phyloP scores from a whole-genome alignment of 2,329 filamentous ascomycete species.

The Colletotrichum phormii region DNA sequence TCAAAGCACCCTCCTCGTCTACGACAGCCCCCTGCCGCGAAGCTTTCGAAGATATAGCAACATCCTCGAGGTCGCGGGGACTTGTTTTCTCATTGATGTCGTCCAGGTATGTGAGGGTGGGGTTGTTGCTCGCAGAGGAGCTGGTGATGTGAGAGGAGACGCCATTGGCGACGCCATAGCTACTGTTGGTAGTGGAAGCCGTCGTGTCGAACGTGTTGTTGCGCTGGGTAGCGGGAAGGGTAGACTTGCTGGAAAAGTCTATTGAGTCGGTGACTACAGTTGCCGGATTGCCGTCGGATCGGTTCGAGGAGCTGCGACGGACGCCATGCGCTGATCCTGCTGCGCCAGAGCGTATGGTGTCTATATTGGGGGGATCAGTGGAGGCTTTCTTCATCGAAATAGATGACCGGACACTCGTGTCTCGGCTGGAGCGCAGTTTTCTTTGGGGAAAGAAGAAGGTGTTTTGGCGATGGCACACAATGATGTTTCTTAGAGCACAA shows the following conservation, averaged over 20 bases:
- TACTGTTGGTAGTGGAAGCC: conserved; percentile 23
- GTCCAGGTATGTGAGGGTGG: conserved; percentile 14
- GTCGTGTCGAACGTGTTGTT: conserved; percentile 37
- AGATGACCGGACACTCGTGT: conserved; percentile 42
- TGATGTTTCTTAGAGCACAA: not conserved
- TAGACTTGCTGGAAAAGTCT: conserved; percentile 22
- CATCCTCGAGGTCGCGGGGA: conserved; percentile 19
- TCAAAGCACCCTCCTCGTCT: conserved; percentile 46
- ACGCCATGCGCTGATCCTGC: conserved; percentile 66
- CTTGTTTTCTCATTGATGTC: conserved; percentile 13
- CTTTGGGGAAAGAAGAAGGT: not conserved
- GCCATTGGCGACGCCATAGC: conserved; percentile 34
- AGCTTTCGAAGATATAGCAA: conserved; percentile 58
- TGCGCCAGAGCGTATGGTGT: conserved; percentile 68
- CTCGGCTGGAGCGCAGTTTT: conserved; percentile 20
- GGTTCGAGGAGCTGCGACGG: conserved; percentile 50
- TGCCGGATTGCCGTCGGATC: conserved; percentile 49
- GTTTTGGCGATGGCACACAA: not conserved
- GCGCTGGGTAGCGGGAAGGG: conserved; percentile 37
- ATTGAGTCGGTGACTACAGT: conserved; percentile 33
- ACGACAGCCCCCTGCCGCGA: conserved; percentile 69
- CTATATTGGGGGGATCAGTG: conserved; percentile 64
- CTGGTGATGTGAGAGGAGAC: conserved; percentile 38
- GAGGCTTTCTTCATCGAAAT: conserved; percentile 73
- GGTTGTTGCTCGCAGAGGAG: conserved; percentile 43